Percentiles rank a stretch among this genome's conserved stretches.
phyloP scores from a whole-genome alignment of 2,329 filamentous ascomycete species.

The Hymenoscyphus repandus region DNA sequence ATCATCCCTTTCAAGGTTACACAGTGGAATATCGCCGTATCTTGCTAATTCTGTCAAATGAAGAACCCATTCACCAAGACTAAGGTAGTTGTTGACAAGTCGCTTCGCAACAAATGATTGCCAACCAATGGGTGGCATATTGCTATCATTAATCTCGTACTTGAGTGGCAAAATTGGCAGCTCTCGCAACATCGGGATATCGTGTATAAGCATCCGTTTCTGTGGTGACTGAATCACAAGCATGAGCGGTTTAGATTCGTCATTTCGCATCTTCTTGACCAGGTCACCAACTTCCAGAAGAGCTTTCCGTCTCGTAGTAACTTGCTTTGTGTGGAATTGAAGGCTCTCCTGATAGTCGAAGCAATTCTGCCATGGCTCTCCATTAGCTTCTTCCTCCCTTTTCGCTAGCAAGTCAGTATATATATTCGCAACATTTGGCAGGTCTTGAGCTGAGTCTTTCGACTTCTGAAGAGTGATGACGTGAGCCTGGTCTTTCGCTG shows the following conservation, averaged over 20 bases:
- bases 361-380: constrained; percentile 69
- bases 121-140: constrained; percentile 89
- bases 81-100: constrained; percentile 83
- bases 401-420: constrained; percentile 72
- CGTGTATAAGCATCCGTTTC: constrained; percentile 72
- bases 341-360: constrained; percentile 85
- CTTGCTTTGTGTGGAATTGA: constrained; percentile 79
- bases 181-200: constrained; percentile 77
- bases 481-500: constrained; percentile 70
- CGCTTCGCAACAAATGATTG: constrained; percentile 83
- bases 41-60: constrained; percentile 83
- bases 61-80: constrained; percentile 85
- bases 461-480: constrained; percentile 83
- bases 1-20: constrained; percentile 92
- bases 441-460: constrained; percentile 69
- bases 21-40: constrained; percentile 91
- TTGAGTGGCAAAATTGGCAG: constrained; percentile 79
- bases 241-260: constrained; percentile 74
- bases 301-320: constrained; percentile 84
- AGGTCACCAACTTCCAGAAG: constrained; percentile 82
- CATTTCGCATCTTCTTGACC: constrained; percentile 84
- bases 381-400: constrained; percentile 59
- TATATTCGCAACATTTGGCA: constrained; percentile 86
- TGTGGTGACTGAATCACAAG: constrained; percentile 90
- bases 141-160: constrained; percentile 77